phyloP scores from a whole-genome alignment of 1,284 basidiomycete genomes.

The Puccinia polysora region DNA sequence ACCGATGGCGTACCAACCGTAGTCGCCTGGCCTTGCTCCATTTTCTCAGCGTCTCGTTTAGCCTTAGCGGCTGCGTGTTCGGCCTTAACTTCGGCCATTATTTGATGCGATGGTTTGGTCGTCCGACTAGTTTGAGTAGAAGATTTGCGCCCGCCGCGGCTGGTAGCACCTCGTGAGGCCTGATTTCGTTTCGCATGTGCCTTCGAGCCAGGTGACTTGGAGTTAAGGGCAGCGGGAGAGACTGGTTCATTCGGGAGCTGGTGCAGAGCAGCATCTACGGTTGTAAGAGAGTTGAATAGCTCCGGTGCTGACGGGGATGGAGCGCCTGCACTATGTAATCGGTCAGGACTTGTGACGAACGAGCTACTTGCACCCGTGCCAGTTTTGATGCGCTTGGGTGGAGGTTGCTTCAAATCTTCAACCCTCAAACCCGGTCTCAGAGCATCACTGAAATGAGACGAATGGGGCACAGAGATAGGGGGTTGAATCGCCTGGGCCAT shows the following conservation, averaged over 20 bases:
- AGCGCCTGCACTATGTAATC: slow-evolving; percentile 10
- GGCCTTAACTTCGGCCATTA: slow-evolving; percentile 51
- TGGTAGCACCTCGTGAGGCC: slow-evolving; percentile 44
- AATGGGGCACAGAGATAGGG: slow-evolving; percentile 10
- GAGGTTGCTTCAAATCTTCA: slow-evolving; percentile 51
- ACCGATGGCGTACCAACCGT: not conserved
- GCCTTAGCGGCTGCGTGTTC: slow-evolving; percentile 47
- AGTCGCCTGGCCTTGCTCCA: slow-evolving; percentile 8
- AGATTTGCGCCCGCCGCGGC: slow-evolving; percentile 27
- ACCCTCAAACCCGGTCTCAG: slow-evolving; percentile 50
- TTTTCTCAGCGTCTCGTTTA: slow-evolving; percentile 28
- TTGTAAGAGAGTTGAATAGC: slow-evolving; percentile 34
- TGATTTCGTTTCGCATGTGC: slow-evolving; percentile 46
- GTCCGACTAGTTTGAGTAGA: slow-evolving; percentile 45
- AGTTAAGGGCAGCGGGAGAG: slow-evolving; percentile 46
- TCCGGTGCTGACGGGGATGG: slow-evolving; percentile 34
- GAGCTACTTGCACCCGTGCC: not conserved
- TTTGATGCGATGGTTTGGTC: slow-evolving; percentile 47
- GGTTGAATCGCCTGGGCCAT: slow-evolving; percentile 21
- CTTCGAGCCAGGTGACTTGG: slow-evolving; percentile 46
- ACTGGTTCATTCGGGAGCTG: slow-evolving; percentile 44
- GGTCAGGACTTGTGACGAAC: slow-evolving; percentile 26
- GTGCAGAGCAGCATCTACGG: slow-evolving; percentile 44
- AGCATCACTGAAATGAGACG: slow-evolving; percentile 38
- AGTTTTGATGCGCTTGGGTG: slow-evolving; percentile 49